These are phyloP conservation scores for Leishmania braziliensis DNA, from an alignment of 208 protist species.

Conservation along the genomic window DNA sequence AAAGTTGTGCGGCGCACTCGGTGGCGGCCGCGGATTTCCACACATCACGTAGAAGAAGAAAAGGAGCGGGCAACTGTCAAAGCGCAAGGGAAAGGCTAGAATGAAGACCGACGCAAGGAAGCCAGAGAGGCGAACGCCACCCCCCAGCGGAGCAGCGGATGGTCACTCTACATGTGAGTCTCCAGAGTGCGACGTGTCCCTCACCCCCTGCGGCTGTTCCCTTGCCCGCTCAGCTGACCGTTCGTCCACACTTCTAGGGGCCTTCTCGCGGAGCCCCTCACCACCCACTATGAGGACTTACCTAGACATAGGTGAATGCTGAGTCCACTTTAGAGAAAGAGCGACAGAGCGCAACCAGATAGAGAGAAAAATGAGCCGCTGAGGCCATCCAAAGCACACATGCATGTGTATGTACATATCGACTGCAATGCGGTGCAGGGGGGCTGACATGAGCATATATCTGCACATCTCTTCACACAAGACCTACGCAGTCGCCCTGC, in stretches of 20 bases:
- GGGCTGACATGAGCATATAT: background rate
- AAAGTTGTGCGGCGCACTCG: background rate
- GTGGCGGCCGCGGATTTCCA: background rate
- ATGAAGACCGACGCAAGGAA: background rate
- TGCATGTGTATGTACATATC: background rate
- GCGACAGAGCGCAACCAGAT: background rate
- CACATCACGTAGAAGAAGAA: slow-evolving; percentile 5
- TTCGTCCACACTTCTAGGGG: background rate
- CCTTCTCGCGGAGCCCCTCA: background rate
- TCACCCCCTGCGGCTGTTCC: background rate
- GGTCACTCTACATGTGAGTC: background rate
- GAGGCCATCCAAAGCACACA: background rate
- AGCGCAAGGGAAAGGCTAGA: background rate
- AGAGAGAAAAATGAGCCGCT: background rate
- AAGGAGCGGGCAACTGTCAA: background rate
- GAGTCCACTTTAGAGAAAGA: background rate
- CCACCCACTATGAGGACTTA: background rate
- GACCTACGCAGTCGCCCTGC: background rate
- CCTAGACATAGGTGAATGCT: background rate
- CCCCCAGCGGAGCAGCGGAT: background rate
- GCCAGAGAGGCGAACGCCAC: background rate
- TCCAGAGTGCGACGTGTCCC: background rate
- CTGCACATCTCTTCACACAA: background rate
- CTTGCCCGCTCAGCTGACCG: background rate
- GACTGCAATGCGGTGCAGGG: background rate